Evolutionary conservation across 352 stramenopile genomes (phyloP).

Genomic region (Pilasporangium apinafurcum): DNA sequence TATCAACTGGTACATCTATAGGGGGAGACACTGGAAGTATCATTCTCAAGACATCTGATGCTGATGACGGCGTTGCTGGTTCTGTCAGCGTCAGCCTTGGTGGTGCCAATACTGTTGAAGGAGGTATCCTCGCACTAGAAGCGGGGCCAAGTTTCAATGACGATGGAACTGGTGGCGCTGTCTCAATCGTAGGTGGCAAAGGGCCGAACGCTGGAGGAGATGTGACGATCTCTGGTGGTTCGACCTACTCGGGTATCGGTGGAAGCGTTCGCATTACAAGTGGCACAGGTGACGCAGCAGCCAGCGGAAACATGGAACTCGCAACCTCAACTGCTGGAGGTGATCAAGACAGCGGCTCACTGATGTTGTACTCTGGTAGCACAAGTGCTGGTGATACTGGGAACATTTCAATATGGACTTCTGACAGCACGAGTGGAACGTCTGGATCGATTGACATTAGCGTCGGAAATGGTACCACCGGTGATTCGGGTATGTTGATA

Average conservation of each 20-base stretch:
- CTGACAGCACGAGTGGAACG: slow-evolving; percentile 11
- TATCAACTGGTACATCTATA: slow-evolving; percentile 19
- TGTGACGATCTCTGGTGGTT: slow-evolving; percentile 18
- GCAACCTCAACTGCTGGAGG: slow-evolving; percentile 4
- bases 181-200: slow-evolving; percentile 11
- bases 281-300: slow-evolving; percentile 9
- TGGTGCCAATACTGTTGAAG: slow-evolving; percentile 9
- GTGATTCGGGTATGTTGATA: not conserved
- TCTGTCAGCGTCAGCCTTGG: slow-evolving; percentile 22
- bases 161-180: slow-evolving; percentile 17
- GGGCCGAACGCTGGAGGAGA: slow-evolving; percentile 13
- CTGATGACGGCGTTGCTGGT: slow-evolving; percentile 19
- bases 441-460: slow-evolving; percentile 14
- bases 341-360: slow-evolving; percentile 10
- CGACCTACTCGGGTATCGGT: slow-evolving; percentile 3
- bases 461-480: slow-evolving; percentile 3
- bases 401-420: slow-evolving; percentile 17
- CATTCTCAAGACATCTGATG: slow-evolving; percentile 14
- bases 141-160: slow-evolving; percentile 13
- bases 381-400: slow-evolving; percentile 14
- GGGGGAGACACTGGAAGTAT: slow-evolving; percentile 24
- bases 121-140: slow-evolving; percentile 15
- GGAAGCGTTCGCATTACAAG: slow-evolving; percentile 18
- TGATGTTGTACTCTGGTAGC: slow-evolving; percentile 15
- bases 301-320: slow-evolving; percentile 16